Conservation (phyloP, 148 eudicot genomes). For the Dysphania ambrosioides region DNA sequence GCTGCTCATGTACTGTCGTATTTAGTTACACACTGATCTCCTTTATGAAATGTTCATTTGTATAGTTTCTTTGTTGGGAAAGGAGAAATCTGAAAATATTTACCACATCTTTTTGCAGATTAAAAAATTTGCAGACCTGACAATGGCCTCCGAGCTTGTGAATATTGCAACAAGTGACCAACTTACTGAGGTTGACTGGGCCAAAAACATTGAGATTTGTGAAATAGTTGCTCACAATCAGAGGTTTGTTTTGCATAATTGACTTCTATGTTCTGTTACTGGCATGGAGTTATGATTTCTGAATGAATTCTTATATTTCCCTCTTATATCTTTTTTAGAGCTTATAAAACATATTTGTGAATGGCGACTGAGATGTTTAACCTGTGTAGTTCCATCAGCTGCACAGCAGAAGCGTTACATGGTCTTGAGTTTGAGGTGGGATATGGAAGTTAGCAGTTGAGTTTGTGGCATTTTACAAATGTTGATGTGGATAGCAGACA, state of each 20-base stretch:
- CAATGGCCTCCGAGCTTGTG: conserved; percentile 83
- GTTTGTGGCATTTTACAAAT: background rate
- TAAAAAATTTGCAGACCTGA: background rate
- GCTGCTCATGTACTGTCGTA: background rate
- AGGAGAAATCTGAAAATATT: background rate
- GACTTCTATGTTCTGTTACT: background rate
- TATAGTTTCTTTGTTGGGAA: background rate
- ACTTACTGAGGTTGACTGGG: conserved; percentile 82
- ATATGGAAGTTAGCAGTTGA: too few relatives aligned
- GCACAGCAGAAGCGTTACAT: background rate
- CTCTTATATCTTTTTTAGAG: background rate
- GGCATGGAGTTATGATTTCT: background rate
- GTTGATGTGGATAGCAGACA: background rate
- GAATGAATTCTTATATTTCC: background rate
- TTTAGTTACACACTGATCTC: background rate
- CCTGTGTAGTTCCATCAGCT: conserved; percentile 1
- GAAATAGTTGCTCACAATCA: conserved; percentile 76
- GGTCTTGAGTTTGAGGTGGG: background rate
- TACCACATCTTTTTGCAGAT: conserved; percentile 15
- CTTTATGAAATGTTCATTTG: background rate
- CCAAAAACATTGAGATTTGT: conserved; percentile 85
- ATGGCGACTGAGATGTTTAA: background rate
- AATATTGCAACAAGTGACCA: conserved; percentile 80
- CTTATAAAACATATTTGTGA: background rate
- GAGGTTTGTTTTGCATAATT: conserved; percentile 38